Percentiles rank a stretch among this genome's conserved stretches.
Evolutionary conservation across 1,284 basidiomycete genomes (phyloP).

Genomic region (Fomitopsis pinicola): DNA sequence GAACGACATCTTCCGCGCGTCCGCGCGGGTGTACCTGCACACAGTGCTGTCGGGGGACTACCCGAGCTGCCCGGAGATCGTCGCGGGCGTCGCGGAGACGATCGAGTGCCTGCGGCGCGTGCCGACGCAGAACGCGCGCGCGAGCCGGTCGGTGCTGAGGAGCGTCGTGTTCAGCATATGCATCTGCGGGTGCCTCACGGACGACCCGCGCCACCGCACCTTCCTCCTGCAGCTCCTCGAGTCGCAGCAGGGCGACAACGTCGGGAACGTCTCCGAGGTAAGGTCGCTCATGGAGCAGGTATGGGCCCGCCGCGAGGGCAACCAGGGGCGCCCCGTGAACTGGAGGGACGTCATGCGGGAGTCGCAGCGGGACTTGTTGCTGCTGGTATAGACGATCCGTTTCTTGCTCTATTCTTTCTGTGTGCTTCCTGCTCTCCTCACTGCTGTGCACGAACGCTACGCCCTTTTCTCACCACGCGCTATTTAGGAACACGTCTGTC

Average conservation of each 20-base stretch:
- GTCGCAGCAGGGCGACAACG: slow-evolving; percentile 44
- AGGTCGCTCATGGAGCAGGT: slow-evolving; percentile 52
- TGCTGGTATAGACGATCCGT: slow-evolving; percentile 49
- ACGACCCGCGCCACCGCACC: slow-evolving; percentile 38
- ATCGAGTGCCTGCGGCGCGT: slow-evolving; percentile 46
- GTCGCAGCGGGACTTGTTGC: slow-evolving; percentile 38
- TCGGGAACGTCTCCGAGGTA: slow-evolving; percentile 63
- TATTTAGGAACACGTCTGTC: not conserved
- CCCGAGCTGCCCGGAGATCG: slow-evolving; percentile 59
- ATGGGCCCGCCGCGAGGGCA: slow-evolving; percentile 40
- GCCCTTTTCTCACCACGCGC: not conserved
- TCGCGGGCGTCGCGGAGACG: slow-evolving; percentile 48
- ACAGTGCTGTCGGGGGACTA: slow-evolving; percentile 66
- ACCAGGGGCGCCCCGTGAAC: slow-evolving; percentile 37
- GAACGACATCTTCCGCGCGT: slow-evolving; percentile 70
- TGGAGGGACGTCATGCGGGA: slow-evolving; percentile 58
- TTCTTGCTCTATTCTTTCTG: not conserved
- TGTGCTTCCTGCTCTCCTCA: not conserved
- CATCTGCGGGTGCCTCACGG: slow-evolving; percentile 65
- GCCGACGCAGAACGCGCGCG: slow-evolving; percentile 32
- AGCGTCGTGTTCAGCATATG: slow-evolving; percentile 77
- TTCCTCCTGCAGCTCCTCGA: slow-evolving; percentile 46
- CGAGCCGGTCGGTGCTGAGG: slow-evolving; percentile 57
- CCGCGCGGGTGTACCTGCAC: slow-evolving; percentile 67
- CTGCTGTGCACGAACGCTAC: not conserved